phyloP scores from a whole-genome alignment of 768 basidiomycete genomes.

The Leucosporidium yakuticum region DNA sequence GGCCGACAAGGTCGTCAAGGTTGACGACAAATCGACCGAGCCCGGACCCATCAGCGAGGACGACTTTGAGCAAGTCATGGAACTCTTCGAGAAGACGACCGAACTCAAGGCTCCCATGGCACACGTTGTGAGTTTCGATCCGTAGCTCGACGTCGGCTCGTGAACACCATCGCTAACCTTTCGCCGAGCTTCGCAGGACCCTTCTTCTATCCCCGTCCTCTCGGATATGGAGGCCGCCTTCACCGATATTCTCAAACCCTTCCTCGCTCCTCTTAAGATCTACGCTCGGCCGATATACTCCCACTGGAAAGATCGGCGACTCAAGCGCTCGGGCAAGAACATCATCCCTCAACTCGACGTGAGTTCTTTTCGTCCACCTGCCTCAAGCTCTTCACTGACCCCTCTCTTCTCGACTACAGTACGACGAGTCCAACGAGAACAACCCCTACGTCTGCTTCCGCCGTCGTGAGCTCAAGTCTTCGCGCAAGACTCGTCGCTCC shows the following conservation, averaged over 20 bases:
- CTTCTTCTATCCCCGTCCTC: constrained; percentile 32
- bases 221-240: constrained; percentile 23
- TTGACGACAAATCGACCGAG: background rate
- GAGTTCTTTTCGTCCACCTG: constrained; percentile 40
- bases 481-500: constrained; percentile 86
- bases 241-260: constrained; percentile 44
- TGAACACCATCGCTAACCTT: constrained; percentile 43
- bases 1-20: constrained; percentile 27
- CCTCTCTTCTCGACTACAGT: constrained; percentile 48
- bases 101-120: constrained; percentile 84
- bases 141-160: background rate
- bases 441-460: constrained; percentile 98
- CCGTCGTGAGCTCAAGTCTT: constrained; percentile 83
- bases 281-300: constrained; percentile 56
- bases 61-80: constrained; percentile 93
- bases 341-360: constrained; percentile 88
- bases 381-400: background rate
- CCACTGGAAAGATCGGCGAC: constrained; percentile 81
- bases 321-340: constrained; percentile 69
- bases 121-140: constrained; percentile 68
- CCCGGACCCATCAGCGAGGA: constrained; percentile 64
- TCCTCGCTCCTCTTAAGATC: constrained; percentile 55
- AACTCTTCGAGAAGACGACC: constrained; percentile 81
- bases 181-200: background rate
- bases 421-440: constrained; percentile 79